Conservation (phyloP, 805 yeast species). For the Schizosaccharomyces lindneri region DNA sequence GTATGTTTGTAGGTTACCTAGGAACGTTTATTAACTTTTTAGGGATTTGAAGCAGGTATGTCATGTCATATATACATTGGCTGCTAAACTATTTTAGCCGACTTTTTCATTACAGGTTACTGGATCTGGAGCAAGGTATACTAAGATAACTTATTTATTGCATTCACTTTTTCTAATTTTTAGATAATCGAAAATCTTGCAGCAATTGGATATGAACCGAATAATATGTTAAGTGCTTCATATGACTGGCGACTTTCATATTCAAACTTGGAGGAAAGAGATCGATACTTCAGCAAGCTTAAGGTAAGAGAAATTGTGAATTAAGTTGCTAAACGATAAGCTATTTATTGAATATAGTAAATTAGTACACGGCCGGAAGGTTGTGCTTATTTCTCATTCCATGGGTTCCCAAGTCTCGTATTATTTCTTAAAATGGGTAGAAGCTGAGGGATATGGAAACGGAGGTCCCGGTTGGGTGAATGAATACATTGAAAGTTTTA, state of each 20-base stretch:
- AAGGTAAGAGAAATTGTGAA: constrained; percentile 16
- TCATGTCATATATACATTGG: not conserved
- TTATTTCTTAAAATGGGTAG: constrained; percentile 89
- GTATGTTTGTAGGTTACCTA: constrained; percentile 52
- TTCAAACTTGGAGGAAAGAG: constrained; percentile 67
- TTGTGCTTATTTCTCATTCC: constrained; percentile 70
- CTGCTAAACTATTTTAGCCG: constrained; percentile 24
- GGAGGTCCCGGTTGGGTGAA: constrained; percentile 86
- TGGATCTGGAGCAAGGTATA: constrained; percentile 83
- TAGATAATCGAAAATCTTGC: constrained; percentile 68
- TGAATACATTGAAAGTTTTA: constrained; percentile 50
- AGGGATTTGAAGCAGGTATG: not conserved
- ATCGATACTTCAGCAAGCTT: constrained; percentile 57
- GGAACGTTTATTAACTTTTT: not conserved
- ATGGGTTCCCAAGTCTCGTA: constrained; percentile 86
- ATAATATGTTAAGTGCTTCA: constrained; percentile 70
- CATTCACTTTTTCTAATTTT: not conserved
- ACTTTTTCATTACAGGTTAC: constrained; percentile 77
- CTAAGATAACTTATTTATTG: not conserved
- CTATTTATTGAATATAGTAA: constrained; percentile 38
- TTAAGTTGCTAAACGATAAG: not conserved
- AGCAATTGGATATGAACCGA: constrained; percentile 80
- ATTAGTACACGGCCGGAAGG: constrained; percentile 31
- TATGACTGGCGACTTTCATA: constrained; percentile 93
- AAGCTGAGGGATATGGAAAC: constrained; percentile 78